A percentile compares a stretch with the other conserved stretches of the same genome.
Evolutionary conservation across 1,284 basidiomycete genomes (phyloP).

Genomic region (Moesziomyces parantarcticus): DNA sequence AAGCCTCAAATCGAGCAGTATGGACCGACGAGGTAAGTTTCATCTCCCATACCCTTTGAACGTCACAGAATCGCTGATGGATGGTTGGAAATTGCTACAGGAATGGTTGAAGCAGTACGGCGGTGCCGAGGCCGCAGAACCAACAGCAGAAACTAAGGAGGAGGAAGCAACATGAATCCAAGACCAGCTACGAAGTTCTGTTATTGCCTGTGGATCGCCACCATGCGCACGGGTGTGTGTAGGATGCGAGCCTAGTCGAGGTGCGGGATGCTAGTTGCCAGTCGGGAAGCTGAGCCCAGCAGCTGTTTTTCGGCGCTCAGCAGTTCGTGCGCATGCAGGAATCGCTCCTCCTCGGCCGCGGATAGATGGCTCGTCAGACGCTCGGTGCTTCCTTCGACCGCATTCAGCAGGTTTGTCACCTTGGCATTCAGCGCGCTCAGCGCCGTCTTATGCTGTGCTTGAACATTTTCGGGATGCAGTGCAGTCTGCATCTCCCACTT

Average conservation of each 20-base stretch:
- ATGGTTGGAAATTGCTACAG: slow-evolving; percentile 5
- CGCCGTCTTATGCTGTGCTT: background rate
- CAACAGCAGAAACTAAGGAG: slow-evolving; percentile 4
- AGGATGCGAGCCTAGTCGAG: background rate
- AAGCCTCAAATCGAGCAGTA: slow-evolving; percentile 10
- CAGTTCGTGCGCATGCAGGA: background rate
- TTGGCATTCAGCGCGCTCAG: background rate
- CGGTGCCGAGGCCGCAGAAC: background rate
- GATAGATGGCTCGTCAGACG: slow-evolving; percentile 7
- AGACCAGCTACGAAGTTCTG: background rate
- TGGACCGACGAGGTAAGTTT: slow-evolving; percentile 44
- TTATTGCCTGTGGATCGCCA: no score
- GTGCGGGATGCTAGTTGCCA: background rate
- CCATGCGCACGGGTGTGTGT: background rate
- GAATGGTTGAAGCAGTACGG: slow-evolving; percentile 41
- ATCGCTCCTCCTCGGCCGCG: background rate
- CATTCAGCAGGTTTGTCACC: background rate
- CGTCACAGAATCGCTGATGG: background rate
- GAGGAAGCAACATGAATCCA: slow-evolving; percentile 2
- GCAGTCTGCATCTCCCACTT: background rate
- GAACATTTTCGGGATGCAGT: background rate
- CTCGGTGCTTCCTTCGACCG: background rate
- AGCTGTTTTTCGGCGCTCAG: slow-evolving; percentile 2
- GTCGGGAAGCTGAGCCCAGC: background rate
- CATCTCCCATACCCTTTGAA: background rate